Evolutionary conservation across 2,329 filamentous ascomycete genomes (phyloP), one percentile per base, ranked within the genome.

Genomic region (Fragosphaeria purpurea): DNA sequence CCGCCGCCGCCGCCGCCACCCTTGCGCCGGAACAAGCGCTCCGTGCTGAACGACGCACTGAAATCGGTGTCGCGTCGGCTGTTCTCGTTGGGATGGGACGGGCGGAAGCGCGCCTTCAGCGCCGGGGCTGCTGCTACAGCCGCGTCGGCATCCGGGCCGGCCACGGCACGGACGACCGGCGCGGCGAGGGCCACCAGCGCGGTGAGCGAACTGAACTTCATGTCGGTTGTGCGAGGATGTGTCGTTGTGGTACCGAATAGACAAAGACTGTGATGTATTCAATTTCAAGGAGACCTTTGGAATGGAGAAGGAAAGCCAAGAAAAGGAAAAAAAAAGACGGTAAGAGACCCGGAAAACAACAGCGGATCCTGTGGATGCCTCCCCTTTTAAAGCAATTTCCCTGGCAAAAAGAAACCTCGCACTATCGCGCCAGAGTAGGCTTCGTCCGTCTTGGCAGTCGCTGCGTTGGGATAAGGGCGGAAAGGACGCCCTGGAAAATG

Each of bases 21-120:
- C 58, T 77, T 77, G 55, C 80, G 72, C 68, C 80, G 82, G 68
- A 71, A 80, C 30, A 82, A 63, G 35, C 48, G 50, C 46, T 53
- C 52, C n/a, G n/a, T n/a, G n/a, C n/a, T n/a, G n/a, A n/a, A n/a
- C n/a, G n/a, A n/a, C n/a, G n/a, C n/a, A n/a, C n/a, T n/a, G n/a
- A n/a, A n/a, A n/a, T n/a, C 30, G 6, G 44, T 13, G 5, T 52
- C 47, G 56, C n/a, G n/a, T n/a, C n/a, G n/a, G n/a, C 56, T 43
- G 33, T 56, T 5, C 7, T 7, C 45, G 7, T 39, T 37, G 7
- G 6, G 13, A 11, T 47, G 5, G 7, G 42, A 37, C 6, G 42
- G 42, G n/a, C 41, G 9, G 46, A 38, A 42, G 12, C 32, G 50
- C 13, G 12, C 48, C 7, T 46, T 50, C 5, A 48, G 39, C 7